Conservation (phyloP, 306 rosid genomes). For the Ochetophila trinervis region DNA sequence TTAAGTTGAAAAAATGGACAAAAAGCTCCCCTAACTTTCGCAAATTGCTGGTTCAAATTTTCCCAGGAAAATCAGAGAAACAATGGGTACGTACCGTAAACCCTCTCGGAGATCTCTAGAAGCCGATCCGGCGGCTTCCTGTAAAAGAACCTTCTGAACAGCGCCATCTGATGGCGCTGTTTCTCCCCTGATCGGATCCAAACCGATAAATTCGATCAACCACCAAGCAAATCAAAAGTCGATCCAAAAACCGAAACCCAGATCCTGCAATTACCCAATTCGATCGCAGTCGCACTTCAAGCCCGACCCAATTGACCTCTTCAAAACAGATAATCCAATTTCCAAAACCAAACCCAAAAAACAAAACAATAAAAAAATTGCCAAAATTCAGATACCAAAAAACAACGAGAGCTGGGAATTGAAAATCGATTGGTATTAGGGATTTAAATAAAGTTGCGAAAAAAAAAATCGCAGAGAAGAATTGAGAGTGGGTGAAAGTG, state of each 20-base stretch:
- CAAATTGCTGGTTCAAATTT: constrained; percentile 13
- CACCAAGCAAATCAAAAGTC: constrained; percentile 38
- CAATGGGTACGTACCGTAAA: constrained; percentile 53
- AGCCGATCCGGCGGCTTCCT: constrained; percentile 99
- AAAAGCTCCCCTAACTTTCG: constrained; percentile 5
- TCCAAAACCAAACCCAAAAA: neutral
- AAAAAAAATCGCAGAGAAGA: too few relatives aligned
- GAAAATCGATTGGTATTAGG: neutral
- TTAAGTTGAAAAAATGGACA: constrained; percentile 5
- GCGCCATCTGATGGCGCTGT: constrained; percentile 99
- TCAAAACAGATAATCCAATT: constrained; percentile 1
- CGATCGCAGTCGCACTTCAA: constrained; percentile 18
- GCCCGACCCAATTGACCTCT: constrained; percentile 13
- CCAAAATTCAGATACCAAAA: neutral
- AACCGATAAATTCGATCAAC: constrained; percentile 47
- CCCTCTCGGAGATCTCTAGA: constrained; percentile 95
- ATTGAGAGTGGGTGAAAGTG: too few relatives aligned
- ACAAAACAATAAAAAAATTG: too few relatives aligned
- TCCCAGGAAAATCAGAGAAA: neutral
- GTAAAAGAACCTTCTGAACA: constrained; percentile 91
- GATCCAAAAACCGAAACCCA: constrained; percentile 18
- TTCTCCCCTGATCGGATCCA: constrained; percentile 81
- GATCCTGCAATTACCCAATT: constrained; percentile 53
- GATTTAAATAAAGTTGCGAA: too few relatives aligned
- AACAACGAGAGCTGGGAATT: too few relatives aligned